Base-by-base conservation (phyloP, 179 eudicot species). In the Carnegiea gigantea region DNA sequence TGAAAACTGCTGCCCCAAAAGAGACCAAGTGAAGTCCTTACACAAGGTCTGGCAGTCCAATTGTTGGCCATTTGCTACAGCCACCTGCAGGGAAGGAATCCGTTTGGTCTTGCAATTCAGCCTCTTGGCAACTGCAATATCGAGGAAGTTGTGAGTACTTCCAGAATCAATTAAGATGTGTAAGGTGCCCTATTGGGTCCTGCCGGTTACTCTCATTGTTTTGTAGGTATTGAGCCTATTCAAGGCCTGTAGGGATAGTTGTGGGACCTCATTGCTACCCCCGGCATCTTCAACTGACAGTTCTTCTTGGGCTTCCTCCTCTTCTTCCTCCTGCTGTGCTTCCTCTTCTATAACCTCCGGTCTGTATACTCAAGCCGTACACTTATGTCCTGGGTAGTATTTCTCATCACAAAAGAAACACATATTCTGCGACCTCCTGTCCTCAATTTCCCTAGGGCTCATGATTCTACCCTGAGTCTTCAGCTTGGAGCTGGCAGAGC, bases 401-500 rank as follows among this genome's bases (percentile, higher is more conserved):
- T 14, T 28, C 17, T 65, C 80, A 78, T 78, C 33, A 30, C 33
- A 30, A 2, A 30, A 30, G 33, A 30, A 30, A 2, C 33, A 30
- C 33, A 30, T 74, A 78, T 78, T 65, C 9, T 78, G 65, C 2
- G 44, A 48, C 15, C 80, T 78, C 28, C 21, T 78, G 43, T 78
- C 80, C 3, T 78, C 74, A 1, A 46, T n/a, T n/a, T 78, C 74
- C 6, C 26, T 1, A 48, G 53, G 2, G 14, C 7, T 26, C 2
- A 13, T 6, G 36, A 12, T 21, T 3, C 28, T 62, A 0, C 28
- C 28, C 2, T 24, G 28, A 0, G 1, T 48, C 14, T 14, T 48
- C 0, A 10, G 53, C 14, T 48, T 48, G 2, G 14, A 48, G 1
- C 1, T 8, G 51, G 10, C 0, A 12, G 13, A 48, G 3, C 4